Evolutionary conservation across 2,329 filamentous ascomycete species (phyloP).

Genomic region (Sphaerulina vaccinii): DNA sequence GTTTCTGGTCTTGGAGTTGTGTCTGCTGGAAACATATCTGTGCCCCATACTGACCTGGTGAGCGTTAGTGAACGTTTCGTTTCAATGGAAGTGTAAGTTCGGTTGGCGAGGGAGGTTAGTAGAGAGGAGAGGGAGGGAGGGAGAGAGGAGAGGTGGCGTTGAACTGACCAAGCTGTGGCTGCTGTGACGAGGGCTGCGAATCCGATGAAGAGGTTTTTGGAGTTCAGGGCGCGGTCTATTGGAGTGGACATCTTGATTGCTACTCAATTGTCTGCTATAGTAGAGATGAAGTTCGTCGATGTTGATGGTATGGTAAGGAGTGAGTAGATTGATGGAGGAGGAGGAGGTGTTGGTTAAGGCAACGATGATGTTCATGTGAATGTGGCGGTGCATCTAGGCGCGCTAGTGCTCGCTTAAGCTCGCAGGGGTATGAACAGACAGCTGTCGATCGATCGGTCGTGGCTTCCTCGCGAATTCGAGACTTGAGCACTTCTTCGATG

Average conservation of each 20-base stretch:
- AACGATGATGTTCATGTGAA: slow-evolving; percentile 6
- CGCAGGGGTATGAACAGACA: not conserved
- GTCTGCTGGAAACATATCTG: slow-evolving; percentile 75
- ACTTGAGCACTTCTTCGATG: too few relatives aligned
- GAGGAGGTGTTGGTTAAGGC: not conserved
- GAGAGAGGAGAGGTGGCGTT: not conserved
- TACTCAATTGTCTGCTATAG: too few relatives aligned
- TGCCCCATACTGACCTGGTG: slow-evolving; percentile 68
- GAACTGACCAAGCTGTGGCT: slow-evolving; percentile 65
- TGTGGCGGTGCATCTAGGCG: not conserved
- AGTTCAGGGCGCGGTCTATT: slow-evolving; percentile 49
- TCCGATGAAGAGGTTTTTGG: slow-evolving; percentile 52
- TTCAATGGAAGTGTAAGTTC: too few relatives aligned
- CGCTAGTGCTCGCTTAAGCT: slow-evolving; percentile 1
- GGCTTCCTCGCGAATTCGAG: not conserved
- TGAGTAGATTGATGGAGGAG: not conserved
- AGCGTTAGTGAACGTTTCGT: too few relatives aligned
- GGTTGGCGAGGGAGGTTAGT: not conserved
- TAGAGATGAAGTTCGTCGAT: not conserved
- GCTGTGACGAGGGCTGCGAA: slow-evolving; percentile 81
- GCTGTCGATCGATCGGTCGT: not conserved
- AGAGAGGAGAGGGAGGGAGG: too few relatives aligned
- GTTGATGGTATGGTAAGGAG: not conserved
- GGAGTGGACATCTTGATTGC: slow-evolving; percentile 46
- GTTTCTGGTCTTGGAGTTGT: slow-evolving; percentile 70